Base-by-base conservation (phyloP, 106 monocot genomes). In the Vanilla planifolia region DNA sequence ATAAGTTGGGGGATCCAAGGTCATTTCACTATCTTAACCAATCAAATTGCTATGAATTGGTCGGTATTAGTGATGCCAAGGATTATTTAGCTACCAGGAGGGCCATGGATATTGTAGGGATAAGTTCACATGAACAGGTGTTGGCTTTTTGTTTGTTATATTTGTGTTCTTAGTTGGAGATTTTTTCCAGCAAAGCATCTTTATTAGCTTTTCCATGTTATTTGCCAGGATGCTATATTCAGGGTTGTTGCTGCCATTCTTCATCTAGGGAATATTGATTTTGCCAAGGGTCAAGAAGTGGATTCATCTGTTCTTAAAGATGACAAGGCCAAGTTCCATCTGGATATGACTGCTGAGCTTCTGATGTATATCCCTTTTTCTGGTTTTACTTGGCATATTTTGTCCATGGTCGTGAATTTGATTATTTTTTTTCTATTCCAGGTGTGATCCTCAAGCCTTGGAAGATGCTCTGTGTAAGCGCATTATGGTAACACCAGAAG, bases 241-340 rank as follows among this genome's bases (percentile, higher is more conserved):
- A 88, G 98, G 71, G 92, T 99, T 65, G 82, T 99, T 60, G 98
- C 98, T 43, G 78, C 98, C 21, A 92, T 99, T 53, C 98, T 99
- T 79, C 98, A 99, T 71, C 21, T 99, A 46, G 98, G 98, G 1
- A 99, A 99, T 35, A 85, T 92, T 59, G 80, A 88, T 37, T 99
- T 99, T 74, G 69, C 88, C 17, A 99, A 99, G 68, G 98, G 98
- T 10, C 59, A 77, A 73, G 92, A 99, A 77, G 64, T 92, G 48
- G 98, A 99, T 76, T 99, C 98, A 50, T 99, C 98, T 20, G 75
- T 92, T 59, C 61, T 67, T 55, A 99, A 92, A 80, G 92, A 92
- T 76, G 98, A 99, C 8, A 92, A 82, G 61, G 77, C 98, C 23
- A 85, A 85, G 43, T 99, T 99, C 60, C 98, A 99, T 82, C 88